Evolutionary conservation across 108 stramenopile genomes (phyloP).

Genomic region (Nitzschia palea): DNA sequence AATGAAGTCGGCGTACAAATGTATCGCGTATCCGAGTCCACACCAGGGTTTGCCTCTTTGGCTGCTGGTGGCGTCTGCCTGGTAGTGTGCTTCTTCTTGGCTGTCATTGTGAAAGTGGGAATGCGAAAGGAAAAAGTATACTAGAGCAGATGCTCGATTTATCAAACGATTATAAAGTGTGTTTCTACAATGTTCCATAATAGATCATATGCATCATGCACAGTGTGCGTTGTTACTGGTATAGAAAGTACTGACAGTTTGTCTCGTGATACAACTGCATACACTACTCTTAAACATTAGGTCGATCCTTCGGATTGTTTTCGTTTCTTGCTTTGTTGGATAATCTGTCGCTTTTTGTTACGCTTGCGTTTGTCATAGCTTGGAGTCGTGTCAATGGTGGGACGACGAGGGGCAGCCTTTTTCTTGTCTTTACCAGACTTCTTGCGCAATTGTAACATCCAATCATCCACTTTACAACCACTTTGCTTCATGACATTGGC

Average conservation of each 20-base stretch:
- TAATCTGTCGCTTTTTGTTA: conserved; percentile 42
- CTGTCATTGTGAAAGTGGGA: conserved; percentile 53
- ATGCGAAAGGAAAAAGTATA: conserved; percentile 81
- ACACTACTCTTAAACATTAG: too few relatives aligned
- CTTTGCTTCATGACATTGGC: conserved; percentile 94
- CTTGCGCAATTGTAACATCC: conserved; percentile 80
- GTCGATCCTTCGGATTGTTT: background rate
- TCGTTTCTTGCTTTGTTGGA: conserved; percentile 23
- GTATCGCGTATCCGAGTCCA: conserved; percentile 51
- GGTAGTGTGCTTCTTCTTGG: conserved; percentile 36
- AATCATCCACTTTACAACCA: conserved; percentile 92
- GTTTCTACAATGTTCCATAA: too few relatives aligned
- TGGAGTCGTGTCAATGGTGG: conserved; percentile 77
- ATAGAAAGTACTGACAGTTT: too few relatives aligned
- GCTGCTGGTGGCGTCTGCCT: conserved; percentile 44
- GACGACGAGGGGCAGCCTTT: conserved; percentile 24
- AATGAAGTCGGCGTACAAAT: conserved; percentile 66
- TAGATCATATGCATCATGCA: too few relatives aligned
- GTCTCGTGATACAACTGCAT: too few relatives aligned
- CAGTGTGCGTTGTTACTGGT: too few relatives aligned
- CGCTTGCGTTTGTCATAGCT: conserved; percentile 72
- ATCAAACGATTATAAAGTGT: too few relatives aligned
- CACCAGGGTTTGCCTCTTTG: conserved; percentile 50
- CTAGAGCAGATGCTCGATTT: conserved; percentile 27
- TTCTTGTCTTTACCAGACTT: conserved; percentile 31